Evolutionary conservation across 2,329 filamentous ascomycete species (phyloP), one percentile per base, ranked within the genome.

Genomic region (Aspergillus caelatus): DNA sequence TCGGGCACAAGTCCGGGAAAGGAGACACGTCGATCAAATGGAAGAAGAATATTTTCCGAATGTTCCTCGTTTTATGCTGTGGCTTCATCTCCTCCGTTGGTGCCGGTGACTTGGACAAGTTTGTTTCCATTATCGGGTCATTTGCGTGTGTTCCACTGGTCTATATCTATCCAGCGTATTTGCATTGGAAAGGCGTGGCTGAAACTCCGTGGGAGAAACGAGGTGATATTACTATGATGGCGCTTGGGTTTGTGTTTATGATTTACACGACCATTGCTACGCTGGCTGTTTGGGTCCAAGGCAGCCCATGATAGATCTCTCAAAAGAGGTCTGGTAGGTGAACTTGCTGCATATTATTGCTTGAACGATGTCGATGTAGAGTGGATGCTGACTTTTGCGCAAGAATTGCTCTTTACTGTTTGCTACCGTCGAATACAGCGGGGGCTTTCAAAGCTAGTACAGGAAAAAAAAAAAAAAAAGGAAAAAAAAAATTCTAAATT

Each of bases 1-100:
- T 97, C 76, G 95, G 91, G 23, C 85, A 89, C 72, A 96, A 91
- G 62, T 91, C 50, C 85, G 93, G 94, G 69, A 97, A 98, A 80
- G 96, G 96, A 80, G 96, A 97, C 74, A 92, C 92, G 0, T 94
- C 91, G 75, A 96, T 97, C 83, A 98, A 98, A 82, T 98, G 94
- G 94, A 92, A 97, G 84, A 98, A 98, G 88, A 98, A 98, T 72
- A 82, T 90, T 28, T 98, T 96, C 82, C 89, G 94, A 61, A 97
- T 97, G 82, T 88, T 91, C 72, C 88, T 97, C 64, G 94, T 97
- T 54, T 86, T 91, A 69, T 79, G 93, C n/a, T 97, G 94, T 73
- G 91, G 92, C 0, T 79, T 88, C 60, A 90, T 97, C 66, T 93
- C 94, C 0, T 97, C 92, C 90, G 88, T 89, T 43, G 94, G 94